Evolutionary conservation across 2,329 filamentous ascomycete genomes (phyloP).

Genomic region (Tolypocladium paradoxum): DNA sequence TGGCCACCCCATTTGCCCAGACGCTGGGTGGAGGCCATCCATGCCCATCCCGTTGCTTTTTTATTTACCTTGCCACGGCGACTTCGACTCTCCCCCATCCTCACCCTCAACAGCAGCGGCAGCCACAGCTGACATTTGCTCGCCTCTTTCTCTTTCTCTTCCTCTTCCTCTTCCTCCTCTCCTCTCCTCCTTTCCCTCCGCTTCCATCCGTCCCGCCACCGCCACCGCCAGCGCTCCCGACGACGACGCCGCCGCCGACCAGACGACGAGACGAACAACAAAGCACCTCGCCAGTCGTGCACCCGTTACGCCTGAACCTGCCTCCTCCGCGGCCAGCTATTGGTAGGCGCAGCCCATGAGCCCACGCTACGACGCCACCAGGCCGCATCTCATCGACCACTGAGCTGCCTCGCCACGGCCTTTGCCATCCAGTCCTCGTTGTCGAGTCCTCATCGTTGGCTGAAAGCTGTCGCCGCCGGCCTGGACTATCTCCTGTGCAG

Average conservation of each 20-base stretch:
- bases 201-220: constrained; percentile 5
- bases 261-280: background rate
- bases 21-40: background rate
- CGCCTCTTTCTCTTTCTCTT: constrained; percentile 6
- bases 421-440: background rate
- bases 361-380: constrained; percentile 7
- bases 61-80: background rate
- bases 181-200: constrained; percentile 4
- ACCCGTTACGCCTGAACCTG: constrained; percentile 4
- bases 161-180: constrained; percentile 7
- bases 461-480: background rate
- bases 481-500: background rate
- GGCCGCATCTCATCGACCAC: background rate
- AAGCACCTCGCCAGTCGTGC: constrained; percentile 3
- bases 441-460: background rate
- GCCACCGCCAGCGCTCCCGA: background rate
- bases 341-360: constrained; percentile 7
- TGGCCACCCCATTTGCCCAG: background rate
- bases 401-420: constrained; percentile 1
- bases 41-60: constrained; percentile 1
- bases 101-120: constrained; percentile 2
- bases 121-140: background rate
- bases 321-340: constrained; percentile 2
- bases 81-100: constrained; percentile 2
- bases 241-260: background rate